phyloP scores from a whole-genome alignment of 345 rosid species.

The Corchorus olitorius region DNA sequence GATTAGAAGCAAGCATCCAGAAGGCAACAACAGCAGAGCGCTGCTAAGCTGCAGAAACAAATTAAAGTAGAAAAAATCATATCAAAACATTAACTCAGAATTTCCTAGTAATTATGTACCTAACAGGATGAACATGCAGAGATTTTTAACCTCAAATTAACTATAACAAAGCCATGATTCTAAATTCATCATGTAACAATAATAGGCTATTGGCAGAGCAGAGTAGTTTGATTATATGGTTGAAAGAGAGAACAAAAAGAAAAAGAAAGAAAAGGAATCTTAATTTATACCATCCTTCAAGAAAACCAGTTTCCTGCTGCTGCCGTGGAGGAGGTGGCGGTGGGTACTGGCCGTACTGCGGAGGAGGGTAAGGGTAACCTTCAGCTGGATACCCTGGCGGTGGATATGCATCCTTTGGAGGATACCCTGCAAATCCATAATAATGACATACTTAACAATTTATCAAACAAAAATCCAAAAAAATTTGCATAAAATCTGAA shows the following conservation, averaged over 20 bases:
- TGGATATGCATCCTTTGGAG: constrained; percentile 54
- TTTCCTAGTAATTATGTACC: neutral
- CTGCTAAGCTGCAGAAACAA: constrained; percentile 50
- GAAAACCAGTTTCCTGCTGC: constrained; percentile 39
- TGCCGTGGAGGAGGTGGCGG: constrained; percentile 24
- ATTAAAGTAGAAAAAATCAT: neutral
- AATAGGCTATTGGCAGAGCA: neutral
- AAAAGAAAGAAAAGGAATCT: neutral
- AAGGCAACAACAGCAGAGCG: constrained; percentile 63
- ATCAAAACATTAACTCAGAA: neutral
- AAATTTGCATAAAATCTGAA: neutral
- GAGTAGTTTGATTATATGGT: neutral
- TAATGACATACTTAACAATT: neutral
- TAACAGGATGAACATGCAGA: neutral
- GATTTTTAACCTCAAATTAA: neutral
- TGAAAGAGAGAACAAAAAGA: neutral
- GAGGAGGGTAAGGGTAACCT: constrained; percentile 40
- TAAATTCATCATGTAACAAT: neutral
- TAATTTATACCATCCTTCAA: constrained; percentile 55
- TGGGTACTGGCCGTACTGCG: constrained; percentile 33
- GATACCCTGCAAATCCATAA: constrained; percentile 41
- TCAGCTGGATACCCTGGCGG: constrained; percentile 55
- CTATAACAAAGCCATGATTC: neutral
- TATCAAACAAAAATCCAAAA: neutral
- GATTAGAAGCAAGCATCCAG: constrained; percentile 54